Base-by-base conservation (phyloP, 129 eudicot species). In the Lonicera japonica region DNA sequence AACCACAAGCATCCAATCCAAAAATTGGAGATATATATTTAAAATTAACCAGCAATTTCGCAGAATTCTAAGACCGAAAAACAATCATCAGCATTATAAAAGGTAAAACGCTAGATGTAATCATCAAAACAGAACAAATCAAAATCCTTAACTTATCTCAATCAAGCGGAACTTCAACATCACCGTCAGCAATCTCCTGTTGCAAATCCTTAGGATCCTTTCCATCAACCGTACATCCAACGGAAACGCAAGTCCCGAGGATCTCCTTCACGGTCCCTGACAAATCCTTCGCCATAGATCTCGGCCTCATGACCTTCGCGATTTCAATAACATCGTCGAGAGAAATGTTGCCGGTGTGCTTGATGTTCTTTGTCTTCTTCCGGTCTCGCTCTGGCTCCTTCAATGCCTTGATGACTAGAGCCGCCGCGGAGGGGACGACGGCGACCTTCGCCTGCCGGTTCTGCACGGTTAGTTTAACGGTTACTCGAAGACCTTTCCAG, bases 401-500 rank as follows among this genome's bases (percentile, higher is more conserved):
- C 54, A 84, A 56, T 19, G 92, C 87, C 68, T 84, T 84, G 84
- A 84, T 84, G 43, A 84, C 92, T 0, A 84, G 68, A 1, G 92
- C 92, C 4, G 92, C 92, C 9, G 92, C 92, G 21, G 91, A 84
- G n/a, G 91, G 91, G 25, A 84, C 91, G 16, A 80, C 91, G 21
- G 86, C 63, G 50, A 84, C 81, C 69, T 80, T 84, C 1, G 91
- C 91, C 72, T 84, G 91, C 45, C 91, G 86, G 40, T 84, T 84
- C 72, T 84, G 90, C 41, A 84, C 90, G 8, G 86, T 84, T 63
- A 83, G 86, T 65, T 83, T 83, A 63, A 84, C 91, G 62, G 90
- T 84, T n/a, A 84, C 91, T 24, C 91, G 84, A 39, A 84, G 78
- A 19, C 91, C 91, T 82, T 84, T 84, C 91, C 91, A 84, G 70